Evolutionary conservation across 345 rosid species (phyloP), one percentile per base, ranked within the genome.

Genomic region (Eucalyptus rudis): DNA sequence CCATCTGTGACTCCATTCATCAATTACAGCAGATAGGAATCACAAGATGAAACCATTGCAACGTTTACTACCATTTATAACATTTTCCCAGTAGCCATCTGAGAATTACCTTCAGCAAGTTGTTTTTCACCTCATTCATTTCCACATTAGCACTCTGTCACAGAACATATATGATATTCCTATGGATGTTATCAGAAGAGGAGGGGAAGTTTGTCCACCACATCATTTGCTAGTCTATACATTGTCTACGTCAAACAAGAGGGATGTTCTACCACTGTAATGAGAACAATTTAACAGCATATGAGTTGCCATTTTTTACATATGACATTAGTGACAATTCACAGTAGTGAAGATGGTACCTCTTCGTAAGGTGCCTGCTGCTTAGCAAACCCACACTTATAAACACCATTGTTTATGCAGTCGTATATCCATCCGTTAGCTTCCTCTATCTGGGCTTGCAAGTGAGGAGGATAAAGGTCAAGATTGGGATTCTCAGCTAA

Each of bases 351-450:
- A 84, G 86, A 31, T 12, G 3, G 86, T 51, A 93, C 94, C 95
- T 93, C 93, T 86, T 93, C 91, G 25, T 93, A 93, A 81, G 95
- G 94, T 49, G 54, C 91, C 87, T 92, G 95, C 90, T 91, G 92
- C 90, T 87, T 93, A 8, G 95, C 94, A 89, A 93, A 93, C 24
- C 95, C 95, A 86, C 93, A 93, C 88, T 86, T 92, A 89, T 92
- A 93, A 66, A 93, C 95, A 84, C 95, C 95, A 86, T 93, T 91
- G 33, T 93, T 93, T 87, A 92, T 92, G 44, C 89, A 87, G 52
- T n/a, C 36, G n/a, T 92, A 93, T 20, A 92, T 87, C 93, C 94
- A 92, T 90, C 89, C 91, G 16, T 93, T 92, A 83, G 91, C 88
- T 79, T 91, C 94, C 36, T 93, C 92, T 62, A 93, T 92, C 31